Evolutionary conservation across 768 basidiomycete species (phyloP), one percentile per base, ranked within the genome.

Genomic region (Termitomyces heimii): DNA sequence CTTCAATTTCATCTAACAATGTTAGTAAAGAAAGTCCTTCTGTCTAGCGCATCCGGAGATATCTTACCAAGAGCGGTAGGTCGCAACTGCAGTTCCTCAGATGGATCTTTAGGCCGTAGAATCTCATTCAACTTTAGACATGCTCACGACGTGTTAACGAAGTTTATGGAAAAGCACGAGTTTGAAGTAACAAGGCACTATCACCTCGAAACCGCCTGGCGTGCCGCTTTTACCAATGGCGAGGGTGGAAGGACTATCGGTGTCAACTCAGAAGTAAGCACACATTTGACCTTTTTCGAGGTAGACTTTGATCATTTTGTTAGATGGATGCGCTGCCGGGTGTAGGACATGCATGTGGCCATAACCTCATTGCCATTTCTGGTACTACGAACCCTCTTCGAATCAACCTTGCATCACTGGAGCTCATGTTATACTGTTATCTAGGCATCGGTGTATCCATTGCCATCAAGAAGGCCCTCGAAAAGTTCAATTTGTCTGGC

Each of bases 181-280:
- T 92, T 88, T 66, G 68, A 77, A 16, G 85, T 90, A 13, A 79
- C 77, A 42, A 76, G 71, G 51, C 79, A 89, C 45, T 79, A 84
- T 62, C 77, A 79, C 48, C 74, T 92, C n/a, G 76, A 82, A n/a
- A 92, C 90, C 0, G 90, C 88, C 4, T 92, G 90, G 90, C 71
- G 77, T 24, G 90, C 90, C 0, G 80, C 76, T 2, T 92, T 81
- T 62, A 73, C 77, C 13, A 77, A 84, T 61, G 86, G 87, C 10
- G 67, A 73, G 31, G 89, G 86, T 10, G 89, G 88, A 5, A 78
- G 82, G 51, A 83, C 80, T 0, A 80, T 92, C 35, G 90, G 90
- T 0, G 73, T 93, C 54, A 92, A 93, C 68, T 91, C 89, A 16
- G 90, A 92, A 71, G 78, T 82, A 69, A 67, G 75, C 9, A 43